phyloP scores from a whole-genome alignment of 1,139 yeast genomes.

The Pichia kudriavzevii region DNA sequence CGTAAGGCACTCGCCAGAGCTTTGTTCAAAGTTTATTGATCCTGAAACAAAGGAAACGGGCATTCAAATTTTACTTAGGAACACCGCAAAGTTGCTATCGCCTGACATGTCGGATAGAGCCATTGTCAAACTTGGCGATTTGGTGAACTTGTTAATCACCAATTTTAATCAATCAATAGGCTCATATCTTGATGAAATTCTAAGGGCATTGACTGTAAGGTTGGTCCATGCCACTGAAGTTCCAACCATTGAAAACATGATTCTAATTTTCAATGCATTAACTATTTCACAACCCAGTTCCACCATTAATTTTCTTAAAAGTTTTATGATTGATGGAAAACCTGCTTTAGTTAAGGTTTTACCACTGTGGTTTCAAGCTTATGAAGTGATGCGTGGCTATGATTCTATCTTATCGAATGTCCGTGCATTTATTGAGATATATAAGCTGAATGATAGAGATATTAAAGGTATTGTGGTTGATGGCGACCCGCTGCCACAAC shows the following conservation, averaged over 20 bases:
- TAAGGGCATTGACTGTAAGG: slow-evolving; percentile 67
- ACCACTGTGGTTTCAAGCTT: slow-evolving; percentile 76
- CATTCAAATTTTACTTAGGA: slow-evolving; percentile 45
- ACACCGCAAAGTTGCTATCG: slow-evolving; percentile 64
- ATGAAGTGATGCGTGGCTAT: slow-evolving; percentile 74
- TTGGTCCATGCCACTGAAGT: slow-evolving; percentile 59
- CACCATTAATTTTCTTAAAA: slow-evolving; percentile 51
- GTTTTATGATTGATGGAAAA: slow-evolving; percentile 32
- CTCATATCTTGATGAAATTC: slow-evolving; percentile 44
- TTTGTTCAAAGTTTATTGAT: slow-evolving; percentile 36
- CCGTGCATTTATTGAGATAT: slow-evolving; percentile 61
- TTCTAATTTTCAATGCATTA: slow-evolving; percentile 70
- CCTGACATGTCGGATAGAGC: slow-evolving; percentile 73
- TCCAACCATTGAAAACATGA: slow-evolving; percentile 66
- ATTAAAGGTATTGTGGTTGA: slow-evolving; percentile 51
- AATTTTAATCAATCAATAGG: slow-evolving; percentile 41
- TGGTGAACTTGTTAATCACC: slow-evolving; percentile 57
- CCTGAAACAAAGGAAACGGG: slow-evolving; percentile 38
- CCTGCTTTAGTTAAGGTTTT: slow-evolving; percentile 44
- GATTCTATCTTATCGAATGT: slow-evolving; percentile 67
- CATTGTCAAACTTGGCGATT: slow-evolving; percentile 64
- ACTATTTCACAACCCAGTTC: slow-evolving; percentile 53
- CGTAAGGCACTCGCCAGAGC: slow-evolving; percentile 39
- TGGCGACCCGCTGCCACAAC: slow-evolving; percentile 67
- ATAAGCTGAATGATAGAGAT: slow-evolving; percentile 47